A percentile compares a stretch with the other conserved stretches of the same genome.
Evolutionary conservation across 1,284 basidiomycete genomes (phyloP).

Genomic region (Serendipita sp.): DNA sequence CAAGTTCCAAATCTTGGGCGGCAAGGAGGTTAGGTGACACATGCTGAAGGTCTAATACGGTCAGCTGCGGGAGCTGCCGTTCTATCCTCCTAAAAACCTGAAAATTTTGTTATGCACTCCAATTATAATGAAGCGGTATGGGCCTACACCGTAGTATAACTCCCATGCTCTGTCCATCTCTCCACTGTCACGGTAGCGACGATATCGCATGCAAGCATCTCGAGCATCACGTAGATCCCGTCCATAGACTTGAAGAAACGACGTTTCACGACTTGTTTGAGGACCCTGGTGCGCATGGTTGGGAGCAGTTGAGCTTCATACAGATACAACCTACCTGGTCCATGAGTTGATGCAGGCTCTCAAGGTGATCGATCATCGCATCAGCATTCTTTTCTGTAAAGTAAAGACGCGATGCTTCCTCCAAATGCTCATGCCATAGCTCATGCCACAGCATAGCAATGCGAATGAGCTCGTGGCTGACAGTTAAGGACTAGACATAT

Average conservation of each 20-base stretch:
- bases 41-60: slow-evolving; percentile 91
- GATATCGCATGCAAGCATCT: slow-evolving; percentile 80
- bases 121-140: not conserved
- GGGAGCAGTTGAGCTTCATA: not conserved
- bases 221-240: slow-evolving; percentile 90
- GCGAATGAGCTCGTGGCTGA: slow-evolving; percentile 90
- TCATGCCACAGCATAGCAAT: slow-evolving; percentile 99
- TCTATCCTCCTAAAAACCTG: slow-evolving; percentile 94
- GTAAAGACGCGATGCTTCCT: slow-evolving; percentile 93
- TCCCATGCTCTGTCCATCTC: slow-evolving; percentile 99
- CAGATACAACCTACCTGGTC: slow-evolving; percentile 51
- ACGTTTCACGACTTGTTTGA: slow-evolving; percentile 87
- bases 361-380: slow-evolving; percentile 91
- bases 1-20: slow-evolving; percentile 80
- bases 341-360: slow-evolving; percentile 87
- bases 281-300: slow-evolving; percentile 51
- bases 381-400: slow-evolving; percentile 99
- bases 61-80: slow-evolving; percentile 83
- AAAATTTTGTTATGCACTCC: not conserved
- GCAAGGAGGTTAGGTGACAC: slow-evolving; percentile 89
- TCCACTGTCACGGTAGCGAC: slow-evolving; percentile 72
- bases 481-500: slow-evolving; percentile 58
- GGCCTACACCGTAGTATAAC: slow-evolving; percentile 76
- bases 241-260: slow-evolving; percentile 90
- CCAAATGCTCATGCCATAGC: slow-evolving; percentile 96